A percentile compares a stretch with the other conserved stretches of the same genome.
phyloP scores from a whole-genome alignment of 257 asterid species.

The Ballota nigra region DNA sequence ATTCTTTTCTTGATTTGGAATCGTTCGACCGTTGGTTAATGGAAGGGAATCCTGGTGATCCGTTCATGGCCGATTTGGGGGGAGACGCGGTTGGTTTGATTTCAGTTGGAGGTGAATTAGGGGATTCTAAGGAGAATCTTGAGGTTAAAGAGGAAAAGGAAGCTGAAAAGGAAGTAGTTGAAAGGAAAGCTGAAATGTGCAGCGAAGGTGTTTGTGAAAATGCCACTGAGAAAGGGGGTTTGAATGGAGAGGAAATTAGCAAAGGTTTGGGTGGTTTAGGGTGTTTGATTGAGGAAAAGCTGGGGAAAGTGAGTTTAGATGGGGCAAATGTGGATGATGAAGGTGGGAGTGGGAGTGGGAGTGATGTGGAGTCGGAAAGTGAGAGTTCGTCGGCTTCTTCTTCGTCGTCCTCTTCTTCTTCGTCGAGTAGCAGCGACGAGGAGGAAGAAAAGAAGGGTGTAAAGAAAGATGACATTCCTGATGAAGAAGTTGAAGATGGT shows the following conservation, averaged over 20 bases:
- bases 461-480: not conserved
- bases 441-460: slow-evolving; percentile 37
- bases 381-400: slow-evolving; percentile 42
- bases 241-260: slow-evolving; percentile 18
- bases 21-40: slow-evolving; percentile 42
- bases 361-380: slow-evolving; percentile 38
- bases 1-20: slow-evolving; percentile 65
- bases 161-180: no score
- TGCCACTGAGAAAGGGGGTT: slow-evolving; percentile 11
- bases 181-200: slow-evolving; percentile 14
- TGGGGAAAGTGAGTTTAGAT: slow-evolving; percentile 55
- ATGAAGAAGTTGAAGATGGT: slow-evolving; percentile 70
- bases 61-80: slow-evolving; percentile 40
- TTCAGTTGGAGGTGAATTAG: slow-evolving; percentile 21
- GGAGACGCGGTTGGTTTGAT: slow-evolving; percentile 15
- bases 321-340: no score
- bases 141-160: slow-evolving; percentile 29
- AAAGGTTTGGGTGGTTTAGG: slow-evolving; percentile 25
- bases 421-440: slow-evolving; percentile 34
- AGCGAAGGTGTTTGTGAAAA: not conserved
- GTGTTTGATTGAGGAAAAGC: slow-evolving; percentile 47
- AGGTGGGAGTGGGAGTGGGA: slow-evolving; percentile 21
- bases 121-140: slow-evolving; percentile 12
- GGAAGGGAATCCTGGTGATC: slow-evolving; percentile 29
- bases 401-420: no score